These are phyloP conservation scores for Syzygium malaccense DNA, from an alignment of 441 rosid genomes.

Conservation along the genomic window DNA sequence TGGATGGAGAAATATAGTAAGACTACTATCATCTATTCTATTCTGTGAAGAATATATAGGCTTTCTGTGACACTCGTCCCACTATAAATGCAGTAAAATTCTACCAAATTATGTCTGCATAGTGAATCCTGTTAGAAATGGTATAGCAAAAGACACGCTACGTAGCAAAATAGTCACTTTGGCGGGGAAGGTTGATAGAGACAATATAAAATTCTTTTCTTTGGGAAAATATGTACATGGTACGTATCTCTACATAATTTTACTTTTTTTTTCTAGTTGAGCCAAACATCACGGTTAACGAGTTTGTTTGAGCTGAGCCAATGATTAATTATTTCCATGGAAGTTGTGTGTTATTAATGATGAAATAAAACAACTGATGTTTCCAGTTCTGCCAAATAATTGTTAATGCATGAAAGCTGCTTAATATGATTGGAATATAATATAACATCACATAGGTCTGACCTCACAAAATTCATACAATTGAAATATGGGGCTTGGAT, in stretches of 20 bases:
- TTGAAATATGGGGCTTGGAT: neutral
- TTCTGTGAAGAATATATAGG: neutral
- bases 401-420: too few relatives aligned
- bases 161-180: neutral
- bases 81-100: neutral
- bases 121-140: neutral
- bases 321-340: too few relatives aligned
- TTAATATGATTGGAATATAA: too few relatives aligned
- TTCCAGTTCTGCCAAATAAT: too few relatives aligned
- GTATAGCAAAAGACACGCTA: neutral
- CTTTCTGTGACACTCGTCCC: neutral
- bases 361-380: too few relatives aligned
- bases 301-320: too few relatives aligned
- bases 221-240: neutral
- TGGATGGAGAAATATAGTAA: neutral
- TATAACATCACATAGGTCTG: neutral
- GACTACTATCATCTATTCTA: neutral
- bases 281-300: neutral
- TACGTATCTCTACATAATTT: neutral
- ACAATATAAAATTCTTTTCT: neutral
- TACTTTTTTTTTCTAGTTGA: neutral
- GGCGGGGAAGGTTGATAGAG: neutral
- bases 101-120: neutral
- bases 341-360: too few relatives aligned
- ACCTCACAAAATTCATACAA: neutral